Conservation (phyloP, 2,329 filamentous ascomycete species). For the Sphaerulina populicola region DNA sequence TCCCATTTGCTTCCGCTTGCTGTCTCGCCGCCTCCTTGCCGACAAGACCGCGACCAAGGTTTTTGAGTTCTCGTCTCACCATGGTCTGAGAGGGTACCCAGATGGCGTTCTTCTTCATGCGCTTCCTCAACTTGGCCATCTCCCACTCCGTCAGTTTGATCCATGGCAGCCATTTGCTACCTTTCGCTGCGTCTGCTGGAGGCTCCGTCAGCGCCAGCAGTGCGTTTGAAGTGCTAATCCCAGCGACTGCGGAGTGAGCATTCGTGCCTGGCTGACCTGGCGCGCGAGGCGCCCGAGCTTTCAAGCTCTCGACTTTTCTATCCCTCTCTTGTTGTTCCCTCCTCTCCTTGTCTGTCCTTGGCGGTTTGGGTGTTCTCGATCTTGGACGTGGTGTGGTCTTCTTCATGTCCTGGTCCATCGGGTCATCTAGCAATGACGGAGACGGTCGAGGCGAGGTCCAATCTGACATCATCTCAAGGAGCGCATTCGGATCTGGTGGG, state of each 20-base stretch:
- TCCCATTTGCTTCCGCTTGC: conserved; percentile 58
- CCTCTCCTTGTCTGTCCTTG: conserved; percentile 24
- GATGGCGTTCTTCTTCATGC: conserved; percentile 86
- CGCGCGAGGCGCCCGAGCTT: conserved; percentile 35
- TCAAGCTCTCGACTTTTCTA: conserved; percentile 35
- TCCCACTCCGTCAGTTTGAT: conserved; percentile 58
- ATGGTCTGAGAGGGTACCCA: conserved; percentile 81
- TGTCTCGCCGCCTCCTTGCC: conserved; percentile 40
- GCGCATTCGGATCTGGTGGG: conserved; percentile 38
- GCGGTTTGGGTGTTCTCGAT: conserved; percentile 33
- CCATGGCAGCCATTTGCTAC: conserved; percentile 56
- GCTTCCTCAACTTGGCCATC: conserved; percentile 64
- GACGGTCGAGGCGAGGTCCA: conserved; percentile 33
- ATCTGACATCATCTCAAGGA: conserved; percentile 32
- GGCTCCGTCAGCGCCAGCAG: conserved; percentile 52
- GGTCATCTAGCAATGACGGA: conserved; percentile 25
- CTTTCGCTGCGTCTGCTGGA: conserved; percentile 50
- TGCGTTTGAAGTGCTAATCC: conserved; percentile 55
- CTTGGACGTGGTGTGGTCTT: conserved; percentile 24
- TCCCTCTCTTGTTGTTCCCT: conserved; percentile 30
- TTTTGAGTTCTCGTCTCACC: conserved; percentile 69
- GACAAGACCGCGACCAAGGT: conserved; percentile 50
- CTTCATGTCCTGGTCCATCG: conserved; percentile 15
- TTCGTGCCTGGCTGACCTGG: conserved; percentile 46
- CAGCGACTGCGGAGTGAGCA: conserved; percentile 47